Evolutionary conservation across 768 basidiomycete species (phyloP).

Genomic region (Myochromella boudieri): DNA sequence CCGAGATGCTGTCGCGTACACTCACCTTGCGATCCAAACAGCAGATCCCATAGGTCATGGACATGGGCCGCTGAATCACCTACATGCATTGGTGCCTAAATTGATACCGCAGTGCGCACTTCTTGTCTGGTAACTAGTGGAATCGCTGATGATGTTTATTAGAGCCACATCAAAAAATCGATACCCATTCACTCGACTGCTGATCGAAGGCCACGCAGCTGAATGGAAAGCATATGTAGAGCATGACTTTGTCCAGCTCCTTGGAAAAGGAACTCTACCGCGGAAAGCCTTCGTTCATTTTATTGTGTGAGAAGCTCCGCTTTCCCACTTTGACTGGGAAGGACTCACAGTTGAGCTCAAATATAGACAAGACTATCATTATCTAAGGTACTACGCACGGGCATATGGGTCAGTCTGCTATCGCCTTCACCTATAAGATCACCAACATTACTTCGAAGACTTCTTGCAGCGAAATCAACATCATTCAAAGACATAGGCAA

Average conservation of each 20-base stretch:
- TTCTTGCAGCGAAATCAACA: conserved; percentile 78
- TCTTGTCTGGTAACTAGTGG: background rate
- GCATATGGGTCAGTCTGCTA: conserved; percentile 59
- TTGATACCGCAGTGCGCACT: conserved; percentile 47
- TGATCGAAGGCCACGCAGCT: conserved; percentile 55
- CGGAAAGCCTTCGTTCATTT: conserved; percentile 76
- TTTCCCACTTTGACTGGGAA: background rate
- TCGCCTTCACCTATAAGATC: too few relatives aligned
- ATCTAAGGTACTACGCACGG: conserved; percentile 81
- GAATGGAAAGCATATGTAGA: conserved; percentile 77
- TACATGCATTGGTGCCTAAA: conserved; percentile 54
- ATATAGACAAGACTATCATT: conserved; percentile 76
- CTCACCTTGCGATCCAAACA: conserved; percentile 69
- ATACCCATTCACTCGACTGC: conserved; percentile 64
- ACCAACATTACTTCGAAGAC: too few relatives aligned
- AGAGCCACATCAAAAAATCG: conserved; percentile 63
- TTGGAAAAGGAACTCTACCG: conserved; percentile 72
- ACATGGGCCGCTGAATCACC: conserved; percentile 85
- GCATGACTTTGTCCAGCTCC: conserved; percentile 79
- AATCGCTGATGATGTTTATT: background rate
- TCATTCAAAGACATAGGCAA: conserved; percentile 60
- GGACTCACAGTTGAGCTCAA: background rate
- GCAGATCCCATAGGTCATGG: conserved; percentile 71
- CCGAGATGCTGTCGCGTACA: conserved; percentile 63
- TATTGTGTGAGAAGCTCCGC: conserved; percentile 63